Evolutionary conservation across 2,329 filamentous ascomycete genomes (phyloP), one percentile per base, ranked within the genome.

Genomic region (Trichoderma harzianum): DNA sequence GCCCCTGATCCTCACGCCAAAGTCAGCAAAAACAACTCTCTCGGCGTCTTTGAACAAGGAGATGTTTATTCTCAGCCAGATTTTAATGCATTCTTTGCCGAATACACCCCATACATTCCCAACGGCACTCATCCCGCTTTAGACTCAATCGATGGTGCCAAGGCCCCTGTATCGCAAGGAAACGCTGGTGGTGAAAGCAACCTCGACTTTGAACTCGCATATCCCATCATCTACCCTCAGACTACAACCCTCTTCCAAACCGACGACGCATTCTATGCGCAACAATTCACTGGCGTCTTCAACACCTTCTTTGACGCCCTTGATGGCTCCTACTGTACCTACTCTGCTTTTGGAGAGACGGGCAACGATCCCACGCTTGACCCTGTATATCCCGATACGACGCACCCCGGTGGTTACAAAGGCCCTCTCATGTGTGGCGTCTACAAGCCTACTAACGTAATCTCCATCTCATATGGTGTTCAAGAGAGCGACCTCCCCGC

Each of bases 281-380:
- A 78, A 76, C 60, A 78, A 70, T 75, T 75, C 77, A 75, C 69
- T 73, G 83, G 60, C 78, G 83, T 76, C 30, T 67, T 72, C 30
- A 85, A 85, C 76, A 85, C 83, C 36, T 86, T 87, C 76, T 81
- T 85, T 57, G 85, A 87, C 70, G 86, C 86, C 34, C 81, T 87
- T 53, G 86, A 87, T 74, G 86, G 85, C 4, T 83, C 82, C 62
- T 88, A 88, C 78, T 88, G 87, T 79, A 83, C 82, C 10, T 85
- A 83, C 73, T 80, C 80, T n/a, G 85, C 85, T 1, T 87, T 81
- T 71, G 84, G 83, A 61, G 83, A 86, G 74, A 84, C 80, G 0
- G 86, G 86, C 14, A 82, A 88, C 73, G 78, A 71, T 24, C 21
- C 62, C 12, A 55, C 28, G 1, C 14, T 86, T 7, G 87, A 89